Evolutionary conservation across 805 yeast species (phyloP), one percentile per base, ranked within the genome.

Genomic region (Starmera amethionina): DNA sequence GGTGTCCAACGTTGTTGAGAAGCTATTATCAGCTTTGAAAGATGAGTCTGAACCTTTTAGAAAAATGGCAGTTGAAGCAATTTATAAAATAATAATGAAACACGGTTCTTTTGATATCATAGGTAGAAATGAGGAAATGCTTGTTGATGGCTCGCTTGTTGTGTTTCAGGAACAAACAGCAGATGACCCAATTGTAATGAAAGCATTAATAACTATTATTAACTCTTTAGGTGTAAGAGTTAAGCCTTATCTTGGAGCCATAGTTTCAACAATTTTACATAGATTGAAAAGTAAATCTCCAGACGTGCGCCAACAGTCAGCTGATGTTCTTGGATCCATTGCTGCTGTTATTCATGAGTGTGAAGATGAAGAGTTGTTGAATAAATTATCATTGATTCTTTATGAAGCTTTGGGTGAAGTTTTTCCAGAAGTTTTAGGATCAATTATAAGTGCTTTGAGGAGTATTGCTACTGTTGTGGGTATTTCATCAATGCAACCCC

Each of bases 361-460:
- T 55, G 73, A 70, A 8, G 82, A 84, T 51, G 72, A 70, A 30
- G 78, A 71, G 11, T 60, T 84, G 40, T 55, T 90, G 45, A 70
- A 70, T 41, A 82, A 82, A 50, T 63, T 90, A 40, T 79, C 88
- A 5, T 72, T 83, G 18, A 79, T 89, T 13, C 64, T 93, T 30
- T 87, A 82, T 57, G 99, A 93, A 58, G 82, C 93, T 12, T 67
- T 93, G 9, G 98, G 98, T 15, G 99, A 93, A 55, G 90, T 82
- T 6, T 87, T 79, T 48, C 98, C 98, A 0, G 96, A 88, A 39
- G 97, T 88, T 3, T 65, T 93, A 36, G 97, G 95, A 0, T 83
- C 96, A 0, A 72, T 90, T 3, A 63, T 93, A 13, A 73, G 73
- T 14, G 95, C 95, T 0, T 60, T 90, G 49, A 61, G 72, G 40